Base-by-base conservation (phyloP, 306 rosid species). In the Dryas drummondii region DNA sequence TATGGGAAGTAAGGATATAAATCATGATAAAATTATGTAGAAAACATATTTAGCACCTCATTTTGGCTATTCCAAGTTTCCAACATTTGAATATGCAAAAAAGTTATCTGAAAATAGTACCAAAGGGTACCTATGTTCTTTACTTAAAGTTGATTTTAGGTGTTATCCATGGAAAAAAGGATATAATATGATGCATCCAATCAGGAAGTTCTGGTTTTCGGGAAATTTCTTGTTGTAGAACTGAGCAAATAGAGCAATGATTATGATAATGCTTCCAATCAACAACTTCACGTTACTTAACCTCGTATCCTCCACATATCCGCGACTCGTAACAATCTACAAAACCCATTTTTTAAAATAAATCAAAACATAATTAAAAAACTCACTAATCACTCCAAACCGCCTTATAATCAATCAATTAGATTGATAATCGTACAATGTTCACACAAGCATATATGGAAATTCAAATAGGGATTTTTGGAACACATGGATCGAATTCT, bases 151-250 rank as follows among this genome's bases (percentile, higher is more conserved):
- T 32, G 37, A 32, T 32, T 32, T 32, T 2, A 32, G 37, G 37
- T 5, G 44, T 9, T 11, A 40, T 0, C 14, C 8, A 41, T 54
- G 26, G 5, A 56, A 56, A 12, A 58, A 72, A 72, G 76, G 76
- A 72, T 57, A 72, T 72, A 50, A 58, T 72, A 19, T 49, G 46
- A 72, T 72, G 68, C 76, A 72, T 7, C 76, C 76, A 58, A 72
- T 27, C 5, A 72, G 47, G 10, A 72, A 58, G 55, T 72, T 37
- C 11, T 27, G 57, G 67, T 72, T 72, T 9, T 58, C 76, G 3
- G 76, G 76, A 5, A 72, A 72, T 58, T 72, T 72, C 68, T 72
- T 72, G 27, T 58, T 72, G 76, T 72, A 72, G 45, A 72, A 72
- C 68, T 72, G 76, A 45, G 76, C 76, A 58, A 72, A 58, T 6